Conservation (phyloP, 2,329 filamentous ascomycete genomes). For the Cercospora berteroae region DNA sequence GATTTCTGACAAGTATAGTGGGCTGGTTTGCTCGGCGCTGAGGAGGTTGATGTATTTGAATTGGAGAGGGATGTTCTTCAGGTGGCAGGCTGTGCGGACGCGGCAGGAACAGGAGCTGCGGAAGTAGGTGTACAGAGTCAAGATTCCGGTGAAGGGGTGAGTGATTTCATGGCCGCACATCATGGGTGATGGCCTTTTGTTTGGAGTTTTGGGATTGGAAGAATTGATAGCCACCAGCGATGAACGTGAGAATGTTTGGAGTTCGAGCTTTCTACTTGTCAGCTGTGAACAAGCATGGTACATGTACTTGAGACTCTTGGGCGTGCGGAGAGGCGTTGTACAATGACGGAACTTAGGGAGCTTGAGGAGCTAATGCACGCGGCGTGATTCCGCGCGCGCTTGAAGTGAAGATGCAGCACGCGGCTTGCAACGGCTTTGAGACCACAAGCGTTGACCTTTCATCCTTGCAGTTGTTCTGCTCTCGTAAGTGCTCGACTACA, state of each 20-base stretch:
- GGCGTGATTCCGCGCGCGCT: neutral
- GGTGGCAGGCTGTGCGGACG: constrained; percentile 10
- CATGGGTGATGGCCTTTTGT: neutral
- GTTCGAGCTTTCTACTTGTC: neutral
- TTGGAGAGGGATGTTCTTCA: constrained; percentile 2
- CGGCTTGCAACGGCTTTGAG: neutral
- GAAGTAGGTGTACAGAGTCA: constrained; percentile 14
- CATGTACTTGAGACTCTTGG: neutral
- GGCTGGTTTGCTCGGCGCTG: neutral
- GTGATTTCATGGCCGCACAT: neutral
- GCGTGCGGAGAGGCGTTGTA: neutral
- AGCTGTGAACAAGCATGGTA: neutral
- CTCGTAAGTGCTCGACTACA: neutral
- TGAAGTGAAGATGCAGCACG: neutral
- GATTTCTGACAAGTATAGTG: neutral
- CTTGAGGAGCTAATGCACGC: neutral
- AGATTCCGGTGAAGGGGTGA: neutral
- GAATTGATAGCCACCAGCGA: neutral
- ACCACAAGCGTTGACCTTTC: neutral
- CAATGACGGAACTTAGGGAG: neutral
- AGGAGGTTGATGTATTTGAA: neutral
- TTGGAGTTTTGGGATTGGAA: neutral
- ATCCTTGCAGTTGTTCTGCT: neutral
- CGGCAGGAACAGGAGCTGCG: constrained; percentile 16
- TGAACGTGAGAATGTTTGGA: neutral